Percentiles rank a stretch among this genome's conserved stretches.
Evolutionary conservation across 2,329 filamentous ascomycete genomes (phyloP).

Genomic region (Stenocarpella maydis): DNA sequence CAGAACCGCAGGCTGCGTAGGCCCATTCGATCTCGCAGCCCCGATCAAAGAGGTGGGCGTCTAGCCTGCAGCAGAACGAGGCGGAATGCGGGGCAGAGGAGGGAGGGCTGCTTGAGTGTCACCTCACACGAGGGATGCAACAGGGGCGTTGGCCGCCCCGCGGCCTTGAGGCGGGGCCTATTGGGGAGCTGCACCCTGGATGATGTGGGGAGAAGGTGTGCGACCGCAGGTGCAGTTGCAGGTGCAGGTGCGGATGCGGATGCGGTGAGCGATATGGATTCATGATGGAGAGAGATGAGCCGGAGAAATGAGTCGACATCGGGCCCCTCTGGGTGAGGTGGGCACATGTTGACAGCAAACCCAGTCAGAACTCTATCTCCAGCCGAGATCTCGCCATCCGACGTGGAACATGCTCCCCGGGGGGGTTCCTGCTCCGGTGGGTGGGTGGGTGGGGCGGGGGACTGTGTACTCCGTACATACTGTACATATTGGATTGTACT

Average conservation of each 20-base stretch:
- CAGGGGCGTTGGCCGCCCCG: background rate
- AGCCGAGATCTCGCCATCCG: conserved; percentile 18
- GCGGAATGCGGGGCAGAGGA: background rate
- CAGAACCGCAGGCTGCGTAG: background rate
- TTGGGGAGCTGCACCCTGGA: background rate
- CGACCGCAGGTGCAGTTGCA: background rate
- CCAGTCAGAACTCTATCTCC: conserved; percentile 23
- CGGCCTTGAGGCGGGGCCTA: background rate
- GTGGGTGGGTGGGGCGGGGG: too few species aligned
- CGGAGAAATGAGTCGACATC: conserved; percentile 10
- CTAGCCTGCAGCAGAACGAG: background rate
- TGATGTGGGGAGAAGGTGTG: background rate
- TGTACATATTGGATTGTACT: too few species aligned
- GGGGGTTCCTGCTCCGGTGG: background rate
- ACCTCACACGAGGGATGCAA: background rate
- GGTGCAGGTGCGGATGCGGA: background rate
- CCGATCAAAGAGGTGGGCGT: background rate
- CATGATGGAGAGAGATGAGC: background rate
- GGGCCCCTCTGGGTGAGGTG: background rate
- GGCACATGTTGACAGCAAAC: too few species aligned
- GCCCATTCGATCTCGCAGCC: conserved; percentile 1
- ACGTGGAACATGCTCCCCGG: conserved; percentile 5
- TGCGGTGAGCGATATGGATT: conserved; percentile 9
- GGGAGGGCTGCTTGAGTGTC: background rate
- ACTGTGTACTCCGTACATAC: too few species aligned